Percentiles rank a stretch among this genome's conserved stretches.
Conservation (phyloP, 306 rosid species). For the Vigna unguiculata region DNA sequence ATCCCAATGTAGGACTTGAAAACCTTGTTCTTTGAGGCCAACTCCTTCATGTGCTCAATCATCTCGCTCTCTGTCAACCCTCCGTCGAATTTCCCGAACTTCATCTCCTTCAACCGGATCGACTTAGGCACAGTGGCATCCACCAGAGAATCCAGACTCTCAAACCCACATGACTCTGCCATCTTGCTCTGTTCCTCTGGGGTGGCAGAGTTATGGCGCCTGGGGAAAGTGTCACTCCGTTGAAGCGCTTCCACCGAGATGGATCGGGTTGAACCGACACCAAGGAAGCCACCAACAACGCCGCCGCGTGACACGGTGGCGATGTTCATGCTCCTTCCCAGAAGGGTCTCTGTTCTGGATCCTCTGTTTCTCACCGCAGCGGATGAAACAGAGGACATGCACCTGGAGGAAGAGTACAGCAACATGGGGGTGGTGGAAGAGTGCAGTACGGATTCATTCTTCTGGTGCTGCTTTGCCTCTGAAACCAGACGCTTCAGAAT, state of each 20-base stretch:
- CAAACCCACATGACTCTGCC: slow-evolving; percentile 72
- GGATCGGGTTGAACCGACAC: slow-evolving; percentile 64
- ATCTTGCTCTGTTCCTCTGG: slow-evolving; percentile 82
- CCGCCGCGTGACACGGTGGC: slow-evolving; percentile 27
- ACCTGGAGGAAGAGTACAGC: slow-evolving; percentile 68
- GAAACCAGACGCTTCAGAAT: slow-evolving; percentile 84
- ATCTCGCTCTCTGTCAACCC: slow-evolving; percentile 91
- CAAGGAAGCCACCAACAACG: slow-evolving; percentile 35
- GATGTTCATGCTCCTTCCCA: slow-evolving; percentile 32
- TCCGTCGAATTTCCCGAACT: slow-evolving; percentile 77
- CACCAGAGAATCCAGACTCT: slow-evolving; percentile 68
- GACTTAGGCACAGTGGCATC: slow-evolving; percentile 97
- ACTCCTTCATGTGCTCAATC: slow-evolving; percentile 83
- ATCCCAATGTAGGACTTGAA: slow-evolving; percentile 87
- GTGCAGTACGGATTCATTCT: slow-evolving; percentile 58
- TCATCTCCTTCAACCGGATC: slow-evolving; percentile 71
- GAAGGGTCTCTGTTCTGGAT: slow-evolving; percentile 50
- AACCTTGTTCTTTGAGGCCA: slow-evolving; percentile 83
- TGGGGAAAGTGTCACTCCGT: slow-evolving; percentile 87
- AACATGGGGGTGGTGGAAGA: slow-evolving; percentile 61
- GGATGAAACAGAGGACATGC: slow-evolving; percentile 73
- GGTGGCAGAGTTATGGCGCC: slow-evolving; percentile 97
- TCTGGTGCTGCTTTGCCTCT: slow-evolving; percentile 72
- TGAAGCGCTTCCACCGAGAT: slow-evolving; percentile 84
- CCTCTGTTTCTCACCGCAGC: slow-evolving; percentile 52